Conservation (phyloP, 208 protist genomes). For the Leishmania gerbilli region DNA sequence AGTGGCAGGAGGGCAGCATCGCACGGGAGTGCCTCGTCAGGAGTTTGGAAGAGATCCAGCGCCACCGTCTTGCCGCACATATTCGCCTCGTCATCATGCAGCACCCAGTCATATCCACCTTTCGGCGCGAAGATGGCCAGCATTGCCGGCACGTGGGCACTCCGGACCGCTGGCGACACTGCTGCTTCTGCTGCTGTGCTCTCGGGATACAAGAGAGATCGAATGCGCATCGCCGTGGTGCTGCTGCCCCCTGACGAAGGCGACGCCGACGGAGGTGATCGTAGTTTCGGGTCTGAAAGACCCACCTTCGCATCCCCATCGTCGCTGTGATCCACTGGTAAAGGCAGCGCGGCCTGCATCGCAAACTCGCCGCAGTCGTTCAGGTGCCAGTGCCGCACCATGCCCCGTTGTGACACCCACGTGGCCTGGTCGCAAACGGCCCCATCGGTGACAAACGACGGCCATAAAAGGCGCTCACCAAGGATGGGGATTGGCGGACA, state of each 20-base stretch:
- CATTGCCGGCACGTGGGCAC: constrained; percentile 39
- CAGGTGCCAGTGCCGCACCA: constrained; percentile 88
- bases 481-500: constrained; percentile 64
- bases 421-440: constrained; percentile 86
- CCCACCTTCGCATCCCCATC: not conserved
- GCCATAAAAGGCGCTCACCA: constrained; percentile 75
- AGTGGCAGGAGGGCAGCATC: constrained; percentile 73
- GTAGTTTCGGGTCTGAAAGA: not conserved
- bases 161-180: not conserved
- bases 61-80: constrained; percentile 54
- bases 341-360: constrained; percentile 75
- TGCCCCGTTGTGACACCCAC: constrained; percentile 71
- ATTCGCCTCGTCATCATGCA: constrained; percentile 85
- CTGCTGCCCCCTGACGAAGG: not conserved
- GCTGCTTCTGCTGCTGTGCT: not conserved
- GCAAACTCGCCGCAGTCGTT: constrained; percentile 92
- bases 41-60: constrained; percentile 79
- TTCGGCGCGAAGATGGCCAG: constrained; percentile 78
- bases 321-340: not conserved
- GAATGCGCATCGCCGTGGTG: not conserved
- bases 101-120: constrained; percentile 91
- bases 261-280: not conserved
- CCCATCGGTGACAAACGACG: constrained; percentile 66
- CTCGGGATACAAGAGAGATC: constrained; percentile 4
- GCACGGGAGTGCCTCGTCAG: constrained; percentile 79